Evolutionary conservation across 2,329 filamentous ascomycete species (phyloP), one percentile per base, ranked within the genome.

Genomic region (Calonectria ilicicola): DNA sequence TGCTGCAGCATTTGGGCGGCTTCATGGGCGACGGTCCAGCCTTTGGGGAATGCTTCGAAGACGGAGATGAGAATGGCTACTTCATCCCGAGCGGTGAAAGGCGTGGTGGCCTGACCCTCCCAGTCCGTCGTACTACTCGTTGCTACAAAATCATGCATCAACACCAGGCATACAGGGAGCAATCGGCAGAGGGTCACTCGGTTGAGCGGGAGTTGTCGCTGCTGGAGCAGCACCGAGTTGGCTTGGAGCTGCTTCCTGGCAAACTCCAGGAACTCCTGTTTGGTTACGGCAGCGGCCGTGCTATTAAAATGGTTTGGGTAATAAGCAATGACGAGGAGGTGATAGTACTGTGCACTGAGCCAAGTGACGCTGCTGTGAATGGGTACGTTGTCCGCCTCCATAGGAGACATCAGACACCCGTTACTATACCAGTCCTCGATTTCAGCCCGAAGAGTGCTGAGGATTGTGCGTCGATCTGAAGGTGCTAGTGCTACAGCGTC

Each of bases 341-440:
- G 84, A 70, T 87, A 86, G 77, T 87, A 87, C 5, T 85, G 80
- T 0, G 84, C 84, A 27, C 82, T 84, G 19, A 86, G 69, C 86
- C 86, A 87, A 2, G 85, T 84, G 46, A 87, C 82, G 3, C 84
- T 85, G 72, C 82, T 86, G 73, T 87, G 86, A 23, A 87, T 86
- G 19, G 85, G 83, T 3, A 87, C 78, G 62, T 86, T 86, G 73
- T 87, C 85, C 2, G 83, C 80, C 56, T 86, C 85, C 60, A 83
- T 80, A 1, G 84, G 84, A 6, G 84, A 85, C 69, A 87, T 80
- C 5, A 87, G 82, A 58, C 85, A 87, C 1, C 86, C 86, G 38
- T 83, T 84, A 69, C 83, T 86, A 72, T 87, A 87, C 85, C 86
- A 87, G 70, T 87, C 82, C 66, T 87, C 86, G 23, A 87, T 86